These are phyloP conservation scores for Neurospora sp. DNA, from an alignment of 2,329 filamentous ascomycete genomes.

Conservation along the genomic window DNA sequence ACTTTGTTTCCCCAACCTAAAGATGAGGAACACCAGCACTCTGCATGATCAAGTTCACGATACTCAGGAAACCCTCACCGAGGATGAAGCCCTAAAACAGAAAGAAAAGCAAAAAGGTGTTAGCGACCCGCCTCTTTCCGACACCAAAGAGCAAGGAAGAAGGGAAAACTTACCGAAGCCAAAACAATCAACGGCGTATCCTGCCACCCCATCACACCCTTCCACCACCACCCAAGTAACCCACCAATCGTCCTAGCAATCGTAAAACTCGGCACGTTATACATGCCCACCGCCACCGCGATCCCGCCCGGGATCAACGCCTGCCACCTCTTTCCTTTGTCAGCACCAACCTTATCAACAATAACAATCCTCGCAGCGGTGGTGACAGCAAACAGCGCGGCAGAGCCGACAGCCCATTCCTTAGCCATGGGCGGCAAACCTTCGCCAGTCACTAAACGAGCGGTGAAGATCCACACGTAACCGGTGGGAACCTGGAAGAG, in stretches of 20 bases:
- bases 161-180: constrained; percentile 46
- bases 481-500: constrained; percentile 90
- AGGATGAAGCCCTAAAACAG: constrained; percentile 65
- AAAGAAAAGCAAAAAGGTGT: constrained; percentile 4
- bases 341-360: constrained; percentile 17
- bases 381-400: constrained; percentile 58
- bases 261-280: constrained; percentile 88
- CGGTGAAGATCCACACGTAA: constrained; percentile 97
- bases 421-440: constrained; percentile 76
- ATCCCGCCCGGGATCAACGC: constrained; percentile 82
- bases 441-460: constrained; percentile 80
- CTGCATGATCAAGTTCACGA: constrained; percentile 77
- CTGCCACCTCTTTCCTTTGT: constrained; percentile 48
- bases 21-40: constrained; percentile 18
- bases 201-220: constrained; percentile 35
- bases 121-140: not conserved
- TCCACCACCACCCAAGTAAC: constrained; percentile 66
- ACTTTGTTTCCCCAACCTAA: not conserved
- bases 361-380: constrained; percentile 59
- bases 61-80: constrained; percentile 84
- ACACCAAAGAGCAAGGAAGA: not conserved
- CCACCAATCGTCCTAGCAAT: constrained; percentile 80
- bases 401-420: constrained; percentile 69
- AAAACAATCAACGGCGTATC: constrained; percentile 82
- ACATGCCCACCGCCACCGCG: constrained; percentile 79